Evolutionary conservation across 148 eudicot species (phyloP).

Genomic region (Selenicereus undatus): DNA sequence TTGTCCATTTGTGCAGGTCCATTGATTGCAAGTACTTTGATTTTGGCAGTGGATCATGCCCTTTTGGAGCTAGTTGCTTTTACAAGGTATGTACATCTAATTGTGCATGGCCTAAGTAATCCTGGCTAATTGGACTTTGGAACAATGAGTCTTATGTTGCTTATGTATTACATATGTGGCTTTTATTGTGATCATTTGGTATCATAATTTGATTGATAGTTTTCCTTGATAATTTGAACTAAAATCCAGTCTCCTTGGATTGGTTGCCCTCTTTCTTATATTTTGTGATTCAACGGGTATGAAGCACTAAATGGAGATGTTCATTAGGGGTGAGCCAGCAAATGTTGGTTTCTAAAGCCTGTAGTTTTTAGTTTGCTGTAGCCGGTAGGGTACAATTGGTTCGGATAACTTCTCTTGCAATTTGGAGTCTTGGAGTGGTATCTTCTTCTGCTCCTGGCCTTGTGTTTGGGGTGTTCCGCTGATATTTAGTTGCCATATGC

Average conservation of each 20-base stretch:
- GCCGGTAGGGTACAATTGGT: not conserved
- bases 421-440: too few relatives aligned
- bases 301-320: not conserved
- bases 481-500: too few relatives aligned
- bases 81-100: constrained; percentile 56
- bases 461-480: not conserved
- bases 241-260: not conserved
- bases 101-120: too few relatives aligned
- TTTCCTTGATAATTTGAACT: not conserved
- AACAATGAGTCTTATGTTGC: not conserved
- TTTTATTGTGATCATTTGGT: not conserved
- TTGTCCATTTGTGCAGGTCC: constrained; percentile 54
- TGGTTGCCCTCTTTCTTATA: not conserved
- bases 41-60: constrained; percentile 89
- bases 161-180: too few relatives aligned
- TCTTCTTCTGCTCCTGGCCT: not conserved
- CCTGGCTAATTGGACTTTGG: not conserved
- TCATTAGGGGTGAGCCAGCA: not conserved
- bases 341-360: not conserved
- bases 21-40: constrained; percentile 97
- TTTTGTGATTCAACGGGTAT: not conserved
- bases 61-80: constrained; percentile 93
- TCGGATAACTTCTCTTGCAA: not conserved
- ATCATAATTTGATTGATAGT: not conserved
- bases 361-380: not conserved